A percentile compares a stretch with the other conserved stretches of the same genome.
phyloP scores from a whole-genome alignment of 139 green algal genomes.

The Axilococcus clingmanii region DNA sequence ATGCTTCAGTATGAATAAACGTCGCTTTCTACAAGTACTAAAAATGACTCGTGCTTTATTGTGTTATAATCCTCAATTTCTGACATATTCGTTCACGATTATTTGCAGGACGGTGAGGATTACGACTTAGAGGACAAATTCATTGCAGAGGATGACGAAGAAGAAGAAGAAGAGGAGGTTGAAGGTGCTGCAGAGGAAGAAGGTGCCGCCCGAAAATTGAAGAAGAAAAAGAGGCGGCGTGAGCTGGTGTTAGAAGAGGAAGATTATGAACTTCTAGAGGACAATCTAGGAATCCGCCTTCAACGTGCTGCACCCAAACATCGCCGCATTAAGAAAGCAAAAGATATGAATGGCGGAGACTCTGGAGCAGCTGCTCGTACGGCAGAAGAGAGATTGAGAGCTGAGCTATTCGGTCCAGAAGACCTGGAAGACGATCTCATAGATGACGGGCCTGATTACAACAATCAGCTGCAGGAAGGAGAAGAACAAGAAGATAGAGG shows the following conservation, averaged over 20 bases:
- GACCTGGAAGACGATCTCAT: slow-evolving; percentile 13
- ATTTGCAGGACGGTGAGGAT: not conserved
- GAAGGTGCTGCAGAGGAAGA: slow-evolving; percentile 5
- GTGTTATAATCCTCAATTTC: not conserved
- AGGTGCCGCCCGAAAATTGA: too few relatives aligned
- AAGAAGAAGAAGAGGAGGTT: slow-evolving; percentile 3
- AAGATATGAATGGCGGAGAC: slow-evolving; percentile 18
- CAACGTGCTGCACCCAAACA: slow-evolving; percentile 27
- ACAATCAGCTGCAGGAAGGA: not conserved
- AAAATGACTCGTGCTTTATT: not conserved
- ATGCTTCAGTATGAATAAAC: not conserved
- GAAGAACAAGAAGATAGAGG: slow-evolving; percentile 1
- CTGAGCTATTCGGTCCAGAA: slow-evolving; percentile 62
- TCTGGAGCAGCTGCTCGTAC: slow-evolving; percentile 4
- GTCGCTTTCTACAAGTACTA: not conserved
- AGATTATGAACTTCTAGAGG: slow-evolving; percentile 83
- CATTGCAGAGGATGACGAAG: slow-evolving; percentile 5
- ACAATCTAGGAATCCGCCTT: slow-evolving; percentile 44
- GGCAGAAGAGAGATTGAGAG: slow-evolving; percentile 44
- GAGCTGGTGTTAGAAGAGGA: slow-evolving; percentile 79
- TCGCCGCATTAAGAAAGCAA: slow-evolving; percentile 55
- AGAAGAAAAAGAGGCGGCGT: slow-evolving; percentile 38
- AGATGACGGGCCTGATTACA: not conserved
- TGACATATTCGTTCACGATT: not conserved
- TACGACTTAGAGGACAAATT: slow-evolving; percentile 5